phyloP scores from a whole-genome alignment of 257 asterid species.

The Solanum commersonii region DNA sequence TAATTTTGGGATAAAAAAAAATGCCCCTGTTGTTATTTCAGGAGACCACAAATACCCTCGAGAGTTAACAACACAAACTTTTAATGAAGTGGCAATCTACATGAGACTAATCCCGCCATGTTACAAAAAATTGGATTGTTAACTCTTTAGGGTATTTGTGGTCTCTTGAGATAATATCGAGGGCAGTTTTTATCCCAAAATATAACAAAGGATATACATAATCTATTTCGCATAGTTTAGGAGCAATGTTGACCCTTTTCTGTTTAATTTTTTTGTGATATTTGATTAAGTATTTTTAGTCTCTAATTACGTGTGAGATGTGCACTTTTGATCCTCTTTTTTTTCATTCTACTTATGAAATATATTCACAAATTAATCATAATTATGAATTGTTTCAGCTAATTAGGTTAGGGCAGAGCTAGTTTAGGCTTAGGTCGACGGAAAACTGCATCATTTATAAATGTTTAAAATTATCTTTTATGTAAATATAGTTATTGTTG shows the following conservation, averaged over 20 bases:
- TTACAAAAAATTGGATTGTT: accelerated
- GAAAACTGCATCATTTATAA: no score
- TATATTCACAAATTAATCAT: neutral
- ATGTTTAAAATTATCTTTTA: no score
- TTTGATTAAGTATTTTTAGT: neutral
- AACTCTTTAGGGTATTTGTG: neutral
- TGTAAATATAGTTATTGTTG: no score
- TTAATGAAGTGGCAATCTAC: accelerated
- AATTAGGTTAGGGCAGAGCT: neutral
- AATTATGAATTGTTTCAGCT: neutral
- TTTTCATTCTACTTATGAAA: neutral
- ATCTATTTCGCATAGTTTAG: no score
- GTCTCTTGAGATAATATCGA: no score
- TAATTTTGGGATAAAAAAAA: neutral
- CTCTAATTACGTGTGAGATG: neutral
- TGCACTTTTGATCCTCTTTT: neutral
- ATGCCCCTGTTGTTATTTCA: accelerated
- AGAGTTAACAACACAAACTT: neutral
- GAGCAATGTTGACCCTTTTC: no score
- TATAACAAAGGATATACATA: no score
- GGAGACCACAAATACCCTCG: neutral
- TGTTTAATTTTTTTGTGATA: accelerated
- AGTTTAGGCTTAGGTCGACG: neutral
- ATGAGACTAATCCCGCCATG: accelerated
- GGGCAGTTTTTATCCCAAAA: accelerated